phyloP scores from a whole-genome alignment of 768 basidiomycete species.

The Pisolithus microcarpus region DNA sequence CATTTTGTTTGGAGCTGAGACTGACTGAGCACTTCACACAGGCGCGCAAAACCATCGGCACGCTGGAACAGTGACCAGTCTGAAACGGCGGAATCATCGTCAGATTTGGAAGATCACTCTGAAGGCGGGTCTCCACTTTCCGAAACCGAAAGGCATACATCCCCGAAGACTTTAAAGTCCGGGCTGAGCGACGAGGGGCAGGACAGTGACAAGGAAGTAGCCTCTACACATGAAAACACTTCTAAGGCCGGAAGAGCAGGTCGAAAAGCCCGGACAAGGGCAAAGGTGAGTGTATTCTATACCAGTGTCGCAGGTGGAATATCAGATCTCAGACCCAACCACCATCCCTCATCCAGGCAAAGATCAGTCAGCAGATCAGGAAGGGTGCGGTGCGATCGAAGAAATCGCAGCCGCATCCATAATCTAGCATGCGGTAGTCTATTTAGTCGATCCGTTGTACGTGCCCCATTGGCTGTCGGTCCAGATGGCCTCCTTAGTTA shows the following conservation, averaged over 20 bases:
- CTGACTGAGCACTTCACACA: not conserved
- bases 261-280: constrained; percentile 27
- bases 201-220: constrained; percentile 31
- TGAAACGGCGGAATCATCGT: constrained; percentile 25
- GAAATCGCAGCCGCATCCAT: not conserved
- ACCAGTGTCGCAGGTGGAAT: no score
- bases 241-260: constrained; percentile 12
- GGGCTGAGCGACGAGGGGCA: not conserved
- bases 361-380: not conserved
- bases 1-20: not conserved
- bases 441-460: not conserved
- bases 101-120: constrained; percentile 22
- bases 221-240: constrained; percentile 29
- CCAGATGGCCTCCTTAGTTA: no score
- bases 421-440: not conserved
- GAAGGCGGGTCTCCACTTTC: not conserved
- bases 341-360: constrained; percentile 10
- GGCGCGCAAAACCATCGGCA: constrained; percentile 24
- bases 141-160: not conserved
- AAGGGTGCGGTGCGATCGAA: not conserved
- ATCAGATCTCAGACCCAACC: constrained; percentile 6
- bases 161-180: not conserved
- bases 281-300: constrained; percentile 10
- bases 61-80: constrained; percentile 28
- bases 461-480: not conserved